A percentile compares a stretch with the other conserved stretches of the same genome.
These are phyloP conservation scores for Jimgerdemannia flammicorona DNA, from an alignment of 192 early-diverging fungal species.

Conservation along the genomic window DNA sequence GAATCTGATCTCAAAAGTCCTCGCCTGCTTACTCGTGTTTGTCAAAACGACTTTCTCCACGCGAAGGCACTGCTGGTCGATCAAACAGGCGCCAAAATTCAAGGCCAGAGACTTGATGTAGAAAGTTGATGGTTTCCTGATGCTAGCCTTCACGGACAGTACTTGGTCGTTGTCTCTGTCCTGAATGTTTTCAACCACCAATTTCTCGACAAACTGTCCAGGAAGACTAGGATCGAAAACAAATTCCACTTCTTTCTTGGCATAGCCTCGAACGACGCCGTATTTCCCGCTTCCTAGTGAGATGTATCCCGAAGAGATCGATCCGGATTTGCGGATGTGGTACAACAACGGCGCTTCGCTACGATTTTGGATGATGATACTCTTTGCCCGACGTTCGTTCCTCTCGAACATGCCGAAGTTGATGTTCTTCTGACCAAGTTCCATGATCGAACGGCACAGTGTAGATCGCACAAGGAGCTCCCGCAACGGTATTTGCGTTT, in stretches of 20 bases:
- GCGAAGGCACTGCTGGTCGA: slow-evolving; percentile 47
- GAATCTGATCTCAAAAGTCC: slow-evolving; percentile 73
- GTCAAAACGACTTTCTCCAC: slow-evolving; percentile 67
- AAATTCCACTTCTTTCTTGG: slow-evolving; percentile 91
- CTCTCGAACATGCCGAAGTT: slow-evolving; percentile 93
- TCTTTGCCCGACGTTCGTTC: slow-evolving; percentile 81
- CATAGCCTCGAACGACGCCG: slow-evolving; percentile 87
- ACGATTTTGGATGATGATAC: slow-evolving; percentile 86
- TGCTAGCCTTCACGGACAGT: slow-evolving; percentile 83
- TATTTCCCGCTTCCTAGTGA: slow-evolving; percentile 72
- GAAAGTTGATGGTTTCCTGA: slow-evolving; percentile 86
- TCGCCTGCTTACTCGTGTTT: slow-evolving; percentile 78
- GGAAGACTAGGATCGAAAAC: slow-evolving; percentile 88
- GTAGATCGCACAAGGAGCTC: slow-evolving; percentile 87
- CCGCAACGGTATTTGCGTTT: slow-evolving; percentile 72
- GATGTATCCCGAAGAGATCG: slow-evolving; percentile 90
- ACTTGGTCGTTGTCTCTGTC: slow-evolving; percentile 79
- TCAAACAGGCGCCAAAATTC: slow-evolving; percentile 70
- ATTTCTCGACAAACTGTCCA: slow-evolving; percentile 80
- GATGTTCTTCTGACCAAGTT: slow-evolving; percentile 94
- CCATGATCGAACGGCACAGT: slow-evolving; percentile 82
- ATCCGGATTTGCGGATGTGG: slow-evolving; percentile 90
- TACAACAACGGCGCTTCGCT: slow-evolving; percentile 89
- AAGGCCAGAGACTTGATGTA: slow-evolving; percentile 67
- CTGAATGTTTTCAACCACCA: slow-evolving; percentile 86